A percentile compares a stretch with the other conserved stretches of the same genome.
phyloP scores from a whole-genome alignment of 2,329 filamentous ascomycete genomes.

The Remersonia thermophila region DNA sequence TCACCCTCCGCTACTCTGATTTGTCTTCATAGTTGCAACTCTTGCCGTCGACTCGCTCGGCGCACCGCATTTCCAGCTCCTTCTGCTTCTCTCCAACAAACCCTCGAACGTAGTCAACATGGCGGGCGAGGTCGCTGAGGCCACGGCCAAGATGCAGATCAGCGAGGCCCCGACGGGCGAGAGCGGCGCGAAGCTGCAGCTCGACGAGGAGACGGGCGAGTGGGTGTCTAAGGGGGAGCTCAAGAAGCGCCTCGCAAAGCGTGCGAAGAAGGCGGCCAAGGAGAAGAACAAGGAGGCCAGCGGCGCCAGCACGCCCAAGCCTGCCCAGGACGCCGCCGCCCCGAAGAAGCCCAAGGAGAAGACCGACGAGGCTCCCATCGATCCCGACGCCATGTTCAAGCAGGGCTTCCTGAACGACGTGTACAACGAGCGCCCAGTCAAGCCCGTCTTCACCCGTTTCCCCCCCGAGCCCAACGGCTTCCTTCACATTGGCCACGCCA shows the following conservation, averaged over 20 bases:
- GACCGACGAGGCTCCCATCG: constrained; percentile 25
- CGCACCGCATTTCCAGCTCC: too few relatives aligned
- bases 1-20: too few relatives aligned
- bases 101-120: constrained; percentile 19
- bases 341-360: constrained; percentile 16
- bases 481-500: constrained; percentile 85
- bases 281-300: constrained; percentile 36
- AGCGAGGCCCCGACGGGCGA: constrained; percentile 11
- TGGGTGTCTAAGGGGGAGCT: constrained; percentile 53
- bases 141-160: constrained; percentile 41
- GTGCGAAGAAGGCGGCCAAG: constrained; percentile 42
- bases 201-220: constrained; percentile 53
- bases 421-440: constrained; percentile 53
- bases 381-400: constrained; percentile 63
- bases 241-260: constrained; percentile 48
- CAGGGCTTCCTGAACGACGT: constrained; percentile 63
- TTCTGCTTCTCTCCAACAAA: too few relatives aligned
- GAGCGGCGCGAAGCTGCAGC: constrained; percentile 20
- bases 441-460: constrained; percentile 57
- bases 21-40: too few relatives aligned
- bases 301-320: constrained; percentile 20
- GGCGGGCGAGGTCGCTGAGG: constrained; percentile 36
- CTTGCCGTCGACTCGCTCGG: too few relatives aligned
- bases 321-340: constrained; percentile 20
- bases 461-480: constrained; percentile 87